A percentile compares a stretch with the other conserved stretches of the same genome.
These are phyloP conservation scores for Parathielavia hyrcaniae DNA, from an alignment of 495 filamentous ascomycete genomes.

Conservation along the genomic window DNA sequence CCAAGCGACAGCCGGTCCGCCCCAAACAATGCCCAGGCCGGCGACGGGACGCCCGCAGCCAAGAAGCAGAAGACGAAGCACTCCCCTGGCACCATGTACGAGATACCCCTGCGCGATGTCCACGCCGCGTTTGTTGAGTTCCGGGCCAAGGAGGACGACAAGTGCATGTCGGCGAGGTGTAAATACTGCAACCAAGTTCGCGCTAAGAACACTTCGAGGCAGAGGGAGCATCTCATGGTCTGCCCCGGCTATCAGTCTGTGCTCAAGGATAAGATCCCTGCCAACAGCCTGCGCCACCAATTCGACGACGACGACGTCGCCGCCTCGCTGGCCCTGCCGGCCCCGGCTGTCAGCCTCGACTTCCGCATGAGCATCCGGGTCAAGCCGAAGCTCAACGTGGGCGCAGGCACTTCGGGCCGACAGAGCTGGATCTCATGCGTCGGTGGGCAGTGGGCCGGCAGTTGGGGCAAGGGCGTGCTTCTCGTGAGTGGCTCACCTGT, in stretches of 20 bases:
- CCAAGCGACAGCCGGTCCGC: too few relatives aligned
- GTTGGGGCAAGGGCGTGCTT: constrained; percentile 30
- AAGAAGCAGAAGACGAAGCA: constrained; percentile 28
- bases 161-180: constrained; percentile 26
- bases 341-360: constrained; percentile 26
- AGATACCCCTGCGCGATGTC: constrained; percentile 28
- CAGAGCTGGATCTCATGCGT: constrained; percentile 29
- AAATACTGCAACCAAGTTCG: constrained; percentile 27
- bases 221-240: constrained; percentile 28
- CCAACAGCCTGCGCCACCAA: constrained; percentile 28
- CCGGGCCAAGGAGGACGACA: constrained; percentile 28
- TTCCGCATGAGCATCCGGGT: constrained; percentile 30
- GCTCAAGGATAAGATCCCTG: constrained; percentile 29
- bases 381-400: constrained; percentile 29
- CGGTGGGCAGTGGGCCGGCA: constrained; percentile 30
- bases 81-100: constrained; percentile 14
- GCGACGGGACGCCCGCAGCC: constrained; percentile 23
- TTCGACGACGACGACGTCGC: constrained; percentile 32
- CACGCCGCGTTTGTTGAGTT: constrained; percentile 33
- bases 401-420: constrained; percentile 16
- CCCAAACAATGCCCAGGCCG: neutral
- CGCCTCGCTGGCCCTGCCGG: constrained; percentile 25
- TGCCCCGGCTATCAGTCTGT: constrained; percentile 26
- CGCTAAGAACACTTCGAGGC: constrained; percentile 32
- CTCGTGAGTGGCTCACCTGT: constrained; percentile 14